A percentile compares a stretch with the other conserved stretches of the same genome.
phyloP scores from a whole-genome alignment of 73 alveolate genomes.

The Uronychia setigera region DNA sequence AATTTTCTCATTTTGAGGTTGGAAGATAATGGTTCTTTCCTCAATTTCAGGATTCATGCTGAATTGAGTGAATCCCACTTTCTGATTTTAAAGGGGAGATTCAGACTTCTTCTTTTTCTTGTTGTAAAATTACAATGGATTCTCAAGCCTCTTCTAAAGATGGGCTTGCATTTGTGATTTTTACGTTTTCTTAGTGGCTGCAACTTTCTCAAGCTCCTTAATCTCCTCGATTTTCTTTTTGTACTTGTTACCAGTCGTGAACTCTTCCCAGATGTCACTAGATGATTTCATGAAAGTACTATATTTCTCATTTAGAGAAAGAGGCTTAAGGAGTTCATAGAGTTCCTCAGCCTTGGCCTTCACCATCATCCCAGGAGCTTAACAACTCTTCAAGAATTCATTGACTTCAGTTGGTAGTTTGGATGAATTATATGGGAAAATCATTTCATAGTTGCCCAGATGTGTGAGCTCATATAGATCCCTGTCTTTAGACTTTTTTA shows the following conservation, averaged over 20 bases:
- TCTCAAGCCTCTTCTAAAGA: background rate
- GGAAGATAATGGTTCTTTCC: background rate
- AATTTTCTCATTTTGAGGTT: background rate
- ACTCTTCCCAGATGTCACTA: constrained; percentile 11
- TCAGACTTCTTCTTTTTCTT: background rate
- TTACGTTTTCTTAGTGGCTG: background rate
- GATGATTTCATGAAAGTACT: constrained; percentile 6
- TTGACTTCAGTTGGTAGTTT: background rate
- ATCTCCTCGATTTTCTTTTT: constrained; percentile 18
- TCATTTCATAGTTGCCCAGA: background rate
- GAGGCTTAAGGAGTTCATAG: background rate
- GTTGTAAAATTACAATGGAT: background rate
- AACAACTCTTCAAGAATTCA: background rate
- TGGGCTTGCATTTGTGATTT: background rate
- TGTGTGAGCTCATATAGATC: background rate
- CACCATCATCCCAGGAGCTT: background rate
- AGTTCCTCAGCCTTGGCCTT: background rate
- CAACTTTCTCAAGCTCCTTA: background rate
- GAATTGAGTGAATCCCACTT: background rate
- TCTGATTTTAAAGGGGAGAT: background rate
- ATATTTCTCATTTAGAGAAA: background rate
- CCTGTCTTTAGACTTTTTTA: background rate
- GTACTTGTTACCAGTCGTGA: constrained; percentile 30
- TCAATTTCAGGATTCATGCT: background rate
- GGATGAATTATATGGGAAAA: background rate